These are phyloP conservation scores for Solanum ossicruentum DNA, from an alignment of 257 asterid species.

Conservation along the genomic window DNA sequence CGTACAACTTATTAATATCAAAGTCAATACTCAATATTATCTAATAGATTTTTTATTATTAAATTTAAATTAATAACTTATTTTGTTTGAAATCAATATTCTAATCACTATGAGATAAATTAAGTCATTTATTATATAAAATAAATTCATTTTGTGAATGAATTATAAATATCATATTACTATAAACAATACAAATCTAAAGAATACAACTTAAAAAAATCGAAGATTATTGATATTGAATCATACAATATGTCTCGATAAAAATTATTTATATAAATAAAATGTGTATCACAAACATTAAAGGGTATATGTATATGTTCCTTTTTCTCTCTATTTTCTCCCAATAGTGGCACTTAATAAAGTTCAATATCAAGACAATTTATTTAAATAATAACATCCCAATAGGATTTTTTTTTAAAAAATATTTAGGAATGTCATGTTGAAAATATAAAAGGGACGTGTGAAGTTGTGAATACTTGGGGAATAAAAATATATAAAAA, in stretches of 20 bases:
- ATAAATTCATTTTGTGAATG: too few relatives aligned
- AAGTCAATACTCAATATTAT: too few relatives aligned
- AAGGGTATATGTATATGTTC: too few relatives aligned
- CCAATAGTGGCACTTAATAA: background rate
- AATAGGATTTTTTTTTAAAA: background rate
- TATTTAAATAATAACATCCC: background rate
- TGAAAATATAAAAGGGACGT: background rate
- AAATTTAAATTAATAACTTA: too few relatives aligned
- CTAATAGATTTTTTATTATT: too few relatives aligned
- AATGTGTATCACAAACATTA: background rate
- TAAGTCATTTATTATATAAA: too few relatives aligned
- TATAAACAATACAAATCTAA: background rate
- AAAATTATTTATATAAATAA: background rate
- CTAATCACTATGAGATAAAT: too few relatives aligned
- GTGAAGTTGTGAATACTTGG: background rate
- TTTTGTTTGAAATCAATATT: too few relatives aligned
- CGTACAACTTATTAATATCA: too few relatives aligned
- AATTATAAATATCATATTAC: too few relatives aligned
- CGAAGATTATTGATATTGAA: background rate
- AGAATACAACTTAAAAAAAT: background rate
- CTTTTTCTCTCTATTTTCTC: background rate
- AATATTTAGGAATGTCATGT: background rate
- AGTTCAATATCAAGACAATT: background rate
- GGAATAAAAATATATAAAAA: background rate
- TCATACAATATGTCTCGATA: background rate